These are phyloP conservation scores for Solanum okadae DNA, from an alignment of 257 asterid genomes.

Conservation along the genomic window DNA sequence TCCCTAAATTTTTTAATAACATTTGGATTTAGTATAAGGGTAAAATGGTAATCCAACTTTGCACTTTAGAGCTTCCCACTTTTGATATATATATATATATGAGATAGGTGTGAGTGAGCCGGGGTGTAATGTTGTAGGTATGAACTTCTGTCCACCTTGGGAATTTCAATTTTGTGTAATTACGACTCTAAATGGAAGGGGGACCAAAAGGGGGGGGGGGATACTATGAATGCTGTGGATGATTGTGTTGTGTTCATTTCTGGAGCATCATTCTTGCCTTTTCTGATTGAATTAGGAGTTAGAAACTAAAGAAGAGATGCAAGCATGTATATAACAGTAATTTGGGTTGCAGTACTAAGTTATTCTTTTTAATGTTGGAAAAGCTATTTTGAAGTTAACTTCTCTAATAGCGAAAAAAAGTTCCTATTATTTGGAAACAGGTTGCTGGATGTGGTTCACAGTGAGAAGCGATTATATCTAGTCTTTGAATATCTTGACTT, in stretches of 20 bases:
- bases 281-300: not conserved
- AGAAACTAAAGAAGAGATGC: not conserved
- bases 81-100: no score
- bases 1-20: no score
- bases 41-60: not conserved
- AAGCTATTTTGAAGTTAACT: not conserved
- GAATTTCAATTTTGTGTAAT: not conserved
- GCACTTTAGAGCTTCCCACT: not conserved
- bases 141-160: not conserved
- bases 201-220: not conserved
- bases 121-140: not conserved
- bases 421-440: conserved; percentile 19
- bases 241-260: not conserved
- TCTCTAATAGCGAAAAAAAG: not conserved
- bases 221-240: not conserved
- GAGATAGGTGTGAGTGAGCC: not conserved
- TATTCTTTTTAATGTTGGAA: not conserved
- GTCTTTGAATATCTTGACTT: conserved; percentile 95
- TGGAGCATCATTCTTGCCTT: not conserved
- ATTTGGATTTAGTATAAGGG: not conserved
- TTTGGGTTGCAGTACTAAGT: not conserved
- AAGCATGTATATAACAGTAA: not conserved
- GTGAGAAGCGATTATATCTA: conserved; percentile 82
- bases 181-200: not conserved
- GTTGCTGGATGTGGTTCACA: conserved; percentile 96